Base-by-base conservation (phyloP, 352 stramenopile species). In the Globisporangium alternatum region DNA sequence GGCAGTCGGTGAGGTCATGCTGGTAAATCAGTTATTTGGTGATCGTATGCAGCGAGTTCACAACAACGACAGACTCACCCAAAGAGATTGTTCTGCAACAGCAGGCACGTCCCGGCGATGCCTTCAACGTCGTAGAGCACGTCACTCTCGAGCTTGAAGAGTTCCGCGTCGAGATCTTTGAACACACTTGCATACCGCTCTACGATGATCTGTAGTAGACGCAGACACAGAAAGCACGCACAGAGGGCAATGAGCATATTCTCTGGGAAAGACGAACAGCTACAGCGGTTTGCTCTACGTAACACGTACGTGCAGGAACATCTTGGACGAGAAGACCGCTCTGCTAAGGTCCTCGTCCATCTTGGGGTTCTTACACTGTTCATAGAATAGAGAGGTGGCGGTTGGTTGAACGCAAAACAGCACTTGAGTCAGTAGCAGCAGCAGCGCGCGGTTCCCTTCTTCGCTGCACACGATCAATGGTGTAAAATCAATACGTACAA, bases 141-240 rank as follows among this genome's bases (percentile, higher is more conserved):
- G 35, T 91, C 85, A 39, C 80, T 84, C 56, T 94, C 81, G 15
- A 88, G 57, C 48, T 86, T 89, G 59, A 94, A 94, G 15, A 86
- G 51, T 22, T 89, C 81, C 12, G 67, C 70, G 52, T 89, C 75
- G 49, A 81, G 74, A 2, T 70, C 70, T 31, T 77, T 69, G 60
- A 87, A 86, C 15, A 74, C 72, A 21, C 70, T 68, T 1, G 77
- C 80, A 35, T 91, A 82, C n/a, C 83, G 75, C 60, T 89, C 70
- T 3, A 88, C 80, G 39, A 89, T 52, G 33, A 92, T 63, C 85
- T 93, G 25, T 17, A 41, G 25, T 41, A 25, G 9, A 33, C 3
- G 25, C 4, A 25, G 25, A 37, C 10, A 15, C 22, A 22, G 45
- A 4, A 19, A 54, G 25, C 22, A 48, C 62, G 21, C n/a, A 52